phyloP scores from a whole-genome alignment of 2,329 filamentous ascomycete genomes.

The Diaporthe capsici region DNA sequence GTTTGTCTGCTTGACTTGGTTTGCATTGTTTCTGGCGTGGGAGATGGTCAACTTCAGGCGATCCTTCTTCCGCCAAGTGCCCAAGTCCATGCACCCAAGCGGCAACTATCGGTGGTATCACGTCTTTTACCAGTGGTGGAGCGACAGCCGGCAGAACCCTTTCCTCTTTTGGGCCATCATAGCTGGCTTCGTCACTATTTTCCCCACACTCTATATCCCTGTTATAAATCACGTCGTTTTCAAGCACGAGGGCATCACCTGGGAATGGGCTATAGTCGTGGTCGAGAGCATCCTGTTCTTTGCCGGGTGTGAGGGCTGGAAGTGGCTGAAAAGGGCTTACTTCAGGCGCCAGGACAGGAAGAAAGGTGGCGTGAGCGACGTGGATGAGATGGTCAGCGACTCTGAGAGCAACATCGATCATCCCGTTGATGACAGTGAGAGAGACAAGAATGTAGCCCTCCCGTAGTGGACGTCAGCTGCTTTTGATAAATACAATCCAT shows the following conservation, averaged over 20 bases:
- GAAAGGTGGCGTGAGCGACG: background rate
- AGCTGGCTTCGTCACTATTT: background rate
- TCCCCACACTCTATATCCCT: background rate
- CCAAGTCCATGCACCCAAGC: background rate
- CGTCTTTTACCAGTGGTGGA: background rate
- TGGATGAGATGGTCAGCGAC: background rate
- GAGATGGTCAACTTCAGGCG: constrained; percentile 3
- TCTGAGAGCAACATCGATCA: background rate
- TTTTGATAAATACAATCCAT: no score
- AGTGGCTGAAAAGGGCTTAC: background rate
- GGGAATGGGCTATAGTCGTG: background rate
- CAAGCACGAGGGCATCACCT: background rate
- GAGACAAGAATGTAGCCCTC: background rate
- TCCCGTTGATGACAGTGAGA: background rate
- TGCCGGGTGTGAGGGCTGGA: background rate
- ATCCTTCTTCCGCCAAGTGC: background rate
- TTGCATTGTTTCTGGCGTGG: background rate
- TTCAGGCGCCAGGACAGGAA: background rate
- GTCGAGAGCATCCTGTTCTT: background rate
- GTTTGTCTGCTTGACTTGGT: background rate
- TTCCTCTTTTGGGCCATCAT: background rate
- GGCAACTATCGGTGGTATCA: constrained; percentile 2
- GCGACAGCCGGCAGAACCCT: background rate
- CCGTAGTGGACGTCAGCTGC: no score
- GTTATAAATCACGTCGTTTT: background rate